Evolutionary conservation across 257 asterid species (phyloP), one percentile per base, ranked within the genome.

Genomic region (Lycium barbarum): DNA sequence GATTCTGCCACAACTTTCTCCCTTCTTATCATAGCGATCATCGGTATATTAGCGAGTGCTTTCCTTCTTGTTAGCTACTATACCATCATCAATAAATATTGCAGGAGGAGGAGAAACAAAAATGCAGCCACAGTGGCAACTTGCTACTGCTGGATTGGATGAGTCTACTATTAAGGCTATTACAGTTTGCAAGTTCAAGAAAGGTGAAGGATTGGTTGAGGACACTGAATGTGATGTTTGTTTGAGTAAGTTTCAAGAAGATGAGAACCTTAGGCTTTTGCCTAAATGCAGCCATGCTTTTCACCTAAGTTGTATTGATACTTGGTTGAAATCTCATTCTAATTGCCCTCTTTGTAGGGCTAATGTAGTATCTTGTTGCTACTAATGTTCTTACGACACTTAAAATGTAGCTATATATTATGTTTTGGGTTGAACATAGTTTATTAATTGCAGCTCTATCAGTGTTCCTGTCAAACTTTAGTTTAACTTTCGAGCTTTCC

Each of bases 241-340:
- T 70, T 84, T 95, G 7, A 88, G 88, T 66, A 98, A 94, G 85
- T 95, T 95, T 68, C 85, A 84, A 49, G 98, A 95, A 59, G 83
- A 90, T 26, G 98, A 94, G 91, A 55, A 85, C 9, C 80, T 95
- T n/a, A 92, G 97, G 78, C 90, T 95, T 4, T 73, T 95, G 90
- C 99, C 99, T 0, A 94, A 91, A 87, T 95, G 99, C 83, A 90
- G 91, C 84, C 99, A 94, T 84, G 98, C 99, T 74, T 95, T 95
- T 83, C 99, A 95, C 86, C 89, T 90, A 49, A 94, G 93, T 2
- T 95, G 99, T 38, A 91, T 95, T 51, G 99, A 94, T 43, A 90
- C 94, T 3, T 95, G 99, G 99, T 86, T 95, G 3, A 92, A 91
- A 36, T 91, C 99, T 1, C 96, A 95, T 57, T 84, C 96, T 2